Percentiles rank a stretch among this genome's conserved stretches.
Conservation (phyloP, 352 stramenopile species). For the Globisporangium recalcitrans region DNA sequence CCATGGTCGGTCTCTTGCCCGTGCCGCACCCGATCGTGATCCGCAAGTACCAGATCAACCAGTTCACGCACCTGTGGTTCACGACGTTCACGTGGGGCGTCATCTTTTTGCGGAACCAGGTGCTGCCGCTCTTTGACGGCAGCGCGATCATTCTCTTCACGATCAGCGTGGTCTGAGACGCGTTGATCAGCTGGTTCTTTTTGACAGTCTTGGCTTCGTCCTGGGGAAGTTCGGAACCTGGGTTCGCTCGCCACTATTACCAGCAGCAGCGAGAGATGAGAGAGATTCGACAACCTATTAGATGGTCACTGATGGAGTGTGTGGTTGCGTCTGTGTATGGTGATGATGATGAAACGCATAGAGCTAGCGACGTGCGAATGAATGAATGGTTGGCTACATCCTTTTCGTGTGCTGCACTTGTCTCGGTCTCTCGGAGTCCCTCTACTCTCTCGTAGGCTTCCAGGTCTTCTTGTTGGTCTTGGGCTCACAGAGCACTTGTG, state of each 20-base stretch:
- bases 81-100: constrained; percentile 98
- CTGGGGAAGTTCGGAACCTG: background rate
- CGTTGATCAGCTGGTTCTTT: too few relatives aligned
- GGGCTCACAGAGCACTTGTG: constrained; percentile 36
- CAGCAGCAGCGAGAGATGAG: background rate
- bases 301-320: background rate
- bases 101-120: constrained; percentile 97
- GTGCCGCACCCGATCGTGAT: constrained; percentile 98
- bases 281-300: background rate
- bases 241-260: background rate
- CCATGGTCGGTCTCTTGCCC: constrained; percentile 97
- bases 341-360: constrained; percentile 4
- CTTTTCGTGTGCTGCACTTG: too few relatives aligned
- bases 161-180: constrained; percentile 81
- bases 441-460: background rate
- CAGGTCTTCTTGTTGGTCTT: background rate
- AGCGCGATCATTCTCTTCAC: constrained; percentile 95
- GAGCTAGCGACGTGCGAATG: constrained; percentile 4
- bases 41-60: constrained; percentile 98
- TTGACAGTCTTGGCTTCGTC: background rate
- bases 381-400: constrained; percentile 10
- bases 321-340: background rate
- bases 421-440: constrained; percentile 8
- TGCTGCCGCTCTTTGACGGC: constrained; percentile 96
- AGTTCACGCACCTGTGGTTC: constrained; percentile 98